Percentiles rank a stretch among this genome's conserved stretches.
Conservation (phyloP, 176 grass and related monocot species). For the Oryza rufipogon region DNA sequence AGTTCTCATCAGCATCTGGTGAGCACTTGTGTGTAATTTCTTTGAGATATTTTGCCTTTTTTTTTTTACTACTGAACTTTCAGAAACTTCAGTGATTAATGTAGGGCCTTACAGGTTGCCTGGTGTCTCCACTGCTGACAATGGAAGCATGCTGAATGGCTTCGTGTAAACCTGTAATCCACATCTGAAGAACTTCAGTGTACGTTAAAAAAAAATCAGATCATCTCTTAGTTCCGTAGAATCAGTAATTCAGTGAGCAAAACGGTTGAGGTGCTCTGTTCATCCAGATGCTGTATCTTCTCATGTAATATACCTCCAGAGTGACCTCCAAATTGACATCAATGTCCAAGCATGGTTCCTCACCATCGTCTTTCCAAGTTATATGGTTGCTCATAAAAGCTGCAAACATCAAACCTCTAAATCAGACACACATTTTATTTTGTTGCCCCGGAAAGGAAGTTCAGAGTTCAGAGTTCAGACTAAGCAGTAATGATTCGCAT, state of each 20-base stretch:
- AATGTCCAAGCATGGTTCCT: slow-evolving; percentile 63
- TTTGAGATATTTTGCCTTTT: neutral
- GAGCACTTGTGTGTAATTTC: neutral
- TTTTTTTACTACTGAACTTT: too few species aligned
- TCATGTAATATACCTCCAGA: slow-evolving; percentile 52
- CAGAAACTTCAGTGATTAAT: slow-evolving; percentile 1
- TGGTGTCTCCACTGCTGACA: slow-evolving; percentile 87
- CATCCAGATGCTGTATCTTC: neutral
- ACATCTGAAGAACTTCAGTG: neutral
- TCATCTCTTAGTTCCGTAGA: neutral
- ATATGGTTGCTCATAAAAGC: slow-evolving; percentile 88
- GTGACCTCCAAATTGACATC: slow-evolving; percentile 77
- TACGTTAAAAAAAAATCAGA: neutral
- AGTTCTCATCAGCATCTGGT: neutral
- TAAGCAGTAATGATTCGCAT: neutral
- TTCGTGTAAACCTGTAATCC: slow-evolving; percentile 72
- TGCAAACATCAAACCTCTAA: slow-evolving; percentile 13
- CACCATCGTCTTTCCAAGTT: slow-evolving; percentile 59
- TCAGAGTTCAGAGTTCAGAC: slow-evolving; percentile 25
- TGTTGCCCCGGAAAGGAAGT: neutral
- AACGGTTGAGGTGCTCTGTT: neutral
- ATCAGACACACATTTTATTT: neutral
- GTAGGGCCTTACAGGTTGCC: slow-evolving; percentile 70
- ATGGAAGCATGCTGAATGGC: slow-evolving; percentile 88
- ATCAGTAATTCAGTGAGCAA: neutral